These are phyloP conservation scores for Paratinospora sagittata DNA, from an alignment of 164 flowering plant species.

Conservation along the genomic window DNA sequence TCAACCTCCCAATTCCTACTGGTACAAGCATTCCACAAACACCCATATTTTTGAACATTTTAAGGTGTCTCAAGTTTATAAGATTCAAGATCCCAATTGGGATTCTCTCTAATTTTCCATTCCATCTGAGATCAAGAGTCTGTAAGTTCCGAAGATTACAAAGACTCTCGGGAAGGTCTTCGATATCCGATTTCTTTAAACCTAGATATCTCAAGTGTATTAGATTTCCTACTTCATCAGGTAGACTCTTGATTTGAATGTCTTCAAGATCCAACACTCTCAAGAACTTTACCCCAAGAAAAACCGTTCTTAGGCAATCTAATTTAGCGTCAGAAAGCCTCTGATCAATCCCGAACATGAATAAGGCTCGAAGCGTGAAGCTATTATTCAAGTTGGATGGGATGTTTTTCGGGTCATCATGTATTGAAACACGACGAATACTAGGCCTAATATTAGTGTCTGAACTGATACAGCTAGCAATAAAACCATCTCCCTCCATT, in stretches of 20 bases:
- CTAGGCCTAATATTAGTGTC: constrained; percentile 6
- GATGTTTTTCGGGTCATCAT: constrained; percentile 12
- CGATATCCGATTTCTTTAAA: constrained; percentile 19
- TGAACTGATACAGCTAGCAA: neutral
- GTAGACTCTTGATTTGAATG: constrained; percentile 19
- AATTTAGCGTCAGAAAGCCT: constrained; percentile 7
- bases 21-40: too few species aligned
- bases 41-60: too few species aligned
- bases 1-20: too few species aligned
- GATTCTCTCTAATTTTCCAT: constrained; percentile 16
- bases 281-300: constrained; percentile 15
- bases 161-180: constrained; percentile 19
- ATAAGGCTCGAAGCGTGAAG: constrained; percentile 17
- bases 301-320: constrained; percentile 12
- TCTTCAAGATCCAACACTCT: constrained; percentile 27
- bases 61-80: too few species aligned
- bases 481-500: constrained; percentile 15
- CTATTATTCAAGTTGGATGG: constrained; percentile 5
- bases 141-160: too few species aligned
- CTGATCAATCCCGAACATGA: too few species aligned
- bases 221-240: constrained; percentile 25
- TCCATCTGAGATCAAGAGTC: constrained; percentile 22
- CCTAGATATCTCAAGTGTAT: constrained; percentile 26
- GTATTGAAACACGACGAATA: too few species aligned
- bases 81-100: constrained; percentile 17